phyloP scores from a whole-genome alignment of 331 rosid genomes.

The Quercus phellos region DNA sequence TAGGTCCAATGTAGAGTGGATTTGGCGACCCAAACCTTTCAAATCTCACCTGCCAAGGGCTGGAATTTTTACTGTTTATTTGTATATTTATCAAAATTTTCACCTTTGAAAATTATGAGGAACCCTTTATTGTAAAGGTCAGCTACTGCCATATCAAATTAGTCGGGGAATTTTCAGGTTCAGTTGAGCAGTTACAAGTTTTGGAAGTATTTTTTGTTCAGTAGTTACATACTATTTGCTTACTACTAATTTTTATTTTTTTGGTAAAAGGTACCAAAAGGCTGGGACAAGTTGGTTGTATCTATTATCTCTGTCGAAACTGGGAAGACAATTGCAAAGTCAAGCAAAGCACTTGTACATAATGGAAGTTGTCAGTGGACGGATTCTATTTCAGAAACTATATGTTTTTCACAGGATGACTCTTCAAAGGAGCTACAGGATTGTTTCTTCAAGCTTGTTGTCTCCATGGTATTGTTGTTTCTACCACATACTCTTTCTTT shows the following conservation, averaged over 20 bases:
- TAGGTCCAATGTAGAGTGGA: not conserved
- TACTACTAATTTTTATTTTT: not conserved
- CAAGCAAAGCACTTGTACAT: constrained; percentile 61
- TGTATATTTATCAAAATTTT: not conserved
- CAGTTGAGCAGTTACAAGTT: not conserved
- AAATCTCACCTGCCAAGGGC: not conserved
- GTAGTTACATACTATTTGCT: not conserved
- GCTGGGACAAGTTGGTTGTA: constrained; percentile 86
- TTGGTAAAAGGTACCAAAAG: constrained; percentile 69
- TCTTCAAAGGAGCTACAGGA: constrained; percentile 49
- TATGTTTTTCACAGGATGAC: constrained; percentile 55
- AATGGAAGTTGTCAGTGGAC: constrained; percentile 90
- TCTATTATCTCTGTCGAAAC: constrained; percentile 61
- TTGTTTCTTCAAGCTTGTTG: constrained; percentile 63
- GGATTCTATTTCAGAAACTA: constrained; percentile 54
- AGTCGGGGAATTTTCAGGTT: not conserved
- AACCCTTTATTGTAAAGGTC: not conserved
- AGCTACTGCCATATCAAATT: not conserved
- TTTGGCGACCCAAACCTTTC: not conserved
- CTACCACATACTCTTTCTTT: not conserved
- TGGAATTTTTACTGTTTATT: not conserved
- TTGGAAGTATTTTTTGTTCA: not conserved
- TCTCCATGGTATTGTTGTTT: constrained; percentile 60
- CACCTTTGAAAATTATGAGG: not conserved
- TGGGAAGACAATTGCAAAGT: constrained; percentile 59